phyloP scores from a whole-genome alignment of 805 yeast species.

The Metschnikowia similis region DNA sequence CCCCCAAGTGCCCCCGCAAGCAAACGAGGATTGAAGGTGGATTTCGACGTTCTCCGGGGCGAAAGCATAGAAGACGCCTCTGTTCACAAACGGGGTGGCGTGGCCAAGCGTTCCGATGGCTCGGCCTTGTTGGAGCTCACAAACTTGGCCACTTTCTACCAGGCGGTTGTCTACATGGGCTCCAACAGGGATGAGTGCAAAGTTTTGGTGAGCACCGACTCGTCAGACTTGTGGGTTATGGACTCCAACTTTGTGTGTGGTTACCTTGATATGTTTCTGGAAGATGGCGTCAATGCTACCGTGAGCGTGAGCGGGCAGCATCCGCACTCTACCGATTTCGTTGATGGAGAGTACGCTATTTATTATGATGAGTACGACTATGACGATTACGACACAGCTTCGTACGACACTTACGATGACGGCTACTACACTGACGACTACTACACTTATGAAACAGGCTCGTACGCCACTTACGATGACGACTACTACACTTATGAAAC shows the following conservation, averaged over 20 bases:
- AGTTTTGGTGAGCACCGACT: conserved; percentile 40
- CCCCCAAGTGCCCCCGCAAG: background rate
- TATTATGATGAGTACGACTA: too few relatives aligned
- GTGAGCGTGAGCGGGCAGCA: too few relatives aligned
- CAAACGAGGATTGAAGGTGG: conserved; percentile 5
- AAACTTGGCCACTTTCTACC: background rate
- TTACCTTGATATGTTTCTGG: too few relatives aligned
- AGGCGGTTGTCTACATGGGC: conserved; percentile 17
- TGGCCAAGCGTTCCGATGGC: conserved; percentile 4
- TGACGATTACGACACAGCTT: too few relatives aligned
- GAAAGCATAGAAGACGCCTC: background rate
- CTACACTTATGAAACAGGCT: too few relatives aligned
- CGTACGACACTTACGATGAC: too few relatives aligned
- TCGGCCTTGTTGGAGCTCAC: background rate
- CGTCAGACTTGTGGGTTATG: conserved; percentile 39
- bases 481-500: too few relatives aligned
- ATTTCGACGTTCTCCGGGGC: conserved; percentile 12
- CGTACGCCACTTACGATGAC: too few relatives aligned
- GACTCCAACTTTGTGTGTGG: background rate
- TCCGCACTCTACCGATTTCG: too few relatives aligned
- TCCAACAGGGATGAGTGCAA: conserved; percentile 23
- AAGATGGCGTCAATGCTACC: too few relatives aligned
- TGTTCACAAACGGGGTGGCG: background rate
- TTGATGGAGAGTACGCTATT: too few relatives aligned
- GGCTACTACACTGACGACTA: too few relatives aligned